Percentiles rank a stretch among this genome's conserved stretches.
Conservation (phyloP, 2,329 filamentous ascomycete species). For the Ceratocystis papillata region DNA sequence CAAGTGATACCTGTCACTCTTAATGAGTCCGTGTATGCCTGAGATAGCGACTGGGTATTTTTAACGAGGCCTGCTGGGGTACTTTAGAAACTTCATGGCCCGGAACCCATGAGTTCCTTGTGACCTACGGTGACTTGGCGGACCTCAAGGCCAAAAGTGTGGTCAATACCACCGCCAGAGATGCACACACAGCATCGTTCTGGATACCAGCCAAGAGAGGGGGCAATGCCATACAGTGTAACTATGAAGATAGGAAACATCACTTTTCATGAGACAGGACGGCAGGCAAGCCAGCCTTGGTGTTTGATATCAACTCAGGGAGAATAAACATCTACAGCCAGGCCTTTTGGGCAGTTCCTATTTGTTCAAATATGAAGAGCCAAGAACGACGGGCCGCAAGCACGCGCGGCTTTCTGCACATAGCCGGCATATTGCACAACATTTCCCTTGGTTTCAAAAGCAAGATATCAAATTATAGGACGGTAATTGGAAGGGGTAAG, state of each 20-base stretch:
- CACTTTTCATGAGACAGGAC: background rate
- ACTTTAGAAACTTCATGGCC: background rate
- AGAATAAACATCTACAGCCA: background rate
- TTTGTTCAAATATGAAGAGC: background rate
- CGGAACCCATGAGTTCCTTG: background rate
- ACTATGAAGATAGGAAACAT: background rate
- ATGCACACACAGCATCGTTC: too few relatives aligned
- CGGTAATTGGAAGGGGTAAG: background rate
- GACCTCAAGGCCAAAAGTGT: background rate
- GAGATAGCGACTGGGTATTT: background rate
- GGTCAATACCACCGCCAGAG: too few relatives aligned
- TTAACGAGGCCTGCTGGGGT: background rate
- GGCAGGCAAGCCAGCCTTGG: background rate
- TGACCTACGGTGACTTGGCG: background rate
- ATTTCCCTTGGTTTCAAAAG: background rate
- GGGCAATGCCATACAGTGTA: background rate
- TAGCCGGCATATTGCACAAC: background rate
- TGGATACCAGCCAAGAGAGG: too few relatives aligned
- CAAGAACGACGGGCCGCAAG: background rate
- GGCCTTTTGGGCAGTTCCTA: background rate
- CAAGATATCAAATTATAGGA: background rate
- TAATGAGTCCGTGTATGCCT: background rate
- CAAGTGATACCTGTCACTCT: slow-evolving; percentile 1
- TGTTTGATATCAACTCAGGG: background rate
- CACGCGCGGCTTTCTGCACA: background rate